Percentiles rank a stretch among this genome's conserved stretches.
Evolutionary conservation across 192 early-diverging fungal genomes (phyloP).

Genomic region (Backusella macrospora): DNA sequence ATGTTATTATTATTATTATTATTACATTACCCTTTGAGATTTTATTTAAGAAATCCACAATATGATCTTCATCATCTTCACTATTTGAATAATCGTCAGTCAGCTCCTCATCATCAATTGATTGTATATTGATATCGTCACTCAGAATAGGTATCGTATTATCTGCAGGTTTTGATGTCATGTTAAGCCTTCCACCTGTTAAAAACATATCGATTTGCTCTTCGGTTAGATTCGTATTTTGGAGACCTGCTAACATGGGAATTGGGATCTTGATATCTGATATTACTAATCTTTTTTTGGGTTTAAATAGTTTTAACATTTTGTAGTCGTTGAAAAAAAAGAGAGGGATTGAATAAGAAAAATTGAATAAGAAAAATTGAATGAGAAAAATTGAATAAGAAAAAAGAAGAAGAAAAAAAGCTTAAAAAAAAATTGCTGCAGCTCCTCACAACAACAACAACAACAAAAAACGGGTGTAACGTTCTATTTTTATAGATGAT

Average conservation of each 20-base stretch:
- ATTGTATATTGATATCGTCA: not conserved
- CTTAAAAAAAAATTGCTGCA: no score
- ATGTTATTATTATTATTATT: not conserved
- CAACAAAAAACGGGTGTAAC: no score
- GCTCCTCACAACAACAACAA: no score
- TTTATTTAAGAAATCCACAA: not conserved
- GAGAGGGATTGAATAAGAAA: no score
- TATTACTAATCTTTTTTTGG: not conserved
- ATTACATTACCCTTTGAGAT: not conserved
- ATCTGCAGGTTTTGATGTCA: not conserved
- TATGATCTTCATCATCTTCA: not conserved
- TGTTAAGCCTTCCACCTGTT: not conserved
- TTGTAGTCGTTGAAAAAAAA: no score
- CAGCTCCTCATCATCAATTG: not conserved
- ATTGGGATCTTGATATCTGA: constrained; percentile 2
- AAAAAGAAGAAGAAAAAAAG: no score
- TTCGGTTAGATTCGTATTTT: not conserved
- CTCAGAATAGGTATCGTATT: not conserved
- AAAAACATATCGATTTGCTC: not conserved
- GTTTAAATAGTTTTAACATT: constrained; percentile 8
- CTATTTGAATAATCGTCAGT: not conserved
- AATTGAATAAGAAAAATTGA: no score
- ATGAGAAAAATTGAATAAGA: no score
- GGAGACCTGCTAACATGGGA: not conserved
- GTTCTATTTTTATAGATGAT: no score